Base-by-base conservation (phyloP, 345 rosid genomes). In the Linum usitatissimum region DNA sequence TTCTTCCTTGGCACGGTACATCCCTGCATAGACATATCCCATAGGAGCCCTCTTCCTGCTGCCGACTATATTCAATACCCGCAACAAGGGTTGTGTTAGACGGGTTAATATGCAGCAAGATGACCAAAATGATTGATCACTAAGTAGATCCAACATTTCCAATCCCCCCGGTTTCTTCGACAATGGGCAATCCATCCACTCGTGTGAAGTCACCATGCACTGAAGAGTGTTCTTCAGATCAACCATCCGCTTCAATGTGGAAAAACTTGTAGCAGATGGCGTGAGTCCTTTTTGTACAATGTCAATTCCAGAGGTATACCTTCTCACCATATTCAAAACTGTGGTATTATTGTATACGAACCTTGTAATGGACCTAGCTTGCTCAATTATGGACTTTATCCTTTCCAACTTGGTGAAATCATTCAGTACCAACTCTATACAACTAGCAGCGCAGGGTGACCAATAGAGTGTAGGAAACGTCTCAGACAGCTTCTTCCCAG, bases 1-100 rank as follows among this genome's bases (percentile, higher is more conserved):
- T 30, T 80, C 70, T 79, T 90, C 97, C 64, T 87, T 93, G 45
- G 86, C 95, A 64, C 84, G 77, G 59, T 90, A 86, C 28, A 90
- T 69, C 59, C 82, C 99, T 48, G 99, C 93, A 64, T 80, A 83
- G 28, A 90, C 76, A 73, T 86, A 87, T 65, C 96, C 99, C 83
- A 90, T 82, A 59, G 95, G 94, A 75, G 96, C 83, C 71, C 76
- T 86, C 76, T 68, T 87, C 72, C 73, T 81, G 65, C 88, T 78
- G 30, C 72, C 53, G 45, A 77, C 83, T 8, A 82, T 77, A 73
- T 68, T 78, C 67, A 88, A 63, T 75, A 90, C 80, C 23, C 84
- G 80, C 51, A 87, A 49, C 21, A 93, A 84, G 15, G 92, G 94
- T 71, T 56, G 64, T 1, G 90, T 82, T 72, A 93, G 73, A 51